These are phyloP conservation scores for Colletotrichum siamense DNA, from an alignment of 2,329 filamentous ascomycete species.

Conservation along the genomic window DNA sequence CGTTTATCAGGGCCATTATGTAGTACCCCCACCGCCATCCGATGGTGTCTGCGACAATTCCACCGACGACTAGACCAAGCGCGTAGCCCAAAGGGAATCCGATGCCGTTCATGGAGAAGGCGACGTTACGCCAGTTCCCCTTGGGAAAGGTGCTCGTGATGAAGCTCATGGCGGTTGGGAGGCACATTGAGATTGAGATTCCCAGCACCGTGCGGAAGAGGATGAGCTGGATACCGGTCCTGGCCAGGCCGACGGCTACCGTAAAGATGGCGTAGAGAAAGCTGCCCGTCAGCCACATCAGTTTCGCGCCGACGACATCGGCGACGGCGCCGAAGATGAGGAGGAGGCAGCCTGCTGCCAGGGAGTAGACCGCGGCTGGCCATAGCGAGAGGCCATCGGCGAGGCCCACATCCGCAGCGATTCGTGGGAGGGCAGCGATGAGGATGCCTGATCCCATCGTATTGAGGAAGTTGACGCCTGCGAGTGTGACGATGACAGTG, in stretches of 20 bases:
- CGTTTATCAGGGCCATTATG: conserved; percentile 39
- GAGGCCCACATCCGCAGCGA: conserved; percentile 39
- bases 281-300: conserved; percentile 38
- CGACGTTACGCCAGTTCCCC: conserved; percentile 42
- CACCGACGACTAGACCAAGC: conserved; percentile 53
- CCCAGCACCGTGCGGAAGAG: conserved; percentile 39
- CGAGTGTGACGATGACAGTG: conserved; percentile 35
- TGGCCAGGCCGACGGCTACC: conserved; percentile 35
- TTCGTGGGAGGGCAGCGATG: conserved; percentile 40
- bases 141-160: conserved; percentile 41
- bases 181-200: conserved; percentile 40
- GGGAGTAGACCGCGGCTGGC: conserved; percentile 34
- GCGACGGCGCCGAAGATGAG: conserved; percentile 42
- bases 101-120: conserved; percentile 49
- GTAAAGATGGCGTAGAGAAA: conserved; percentile 37
- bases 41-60: conserved; percentile 51
- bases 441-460: conserved; percentile 42
- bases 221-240: conserved; percentile 41
- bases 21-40: conserved; percentile 55
- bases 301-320: conserved; percentile 39
- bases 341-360: conserved; percentile 33
- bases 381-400: conserved; percentile 34
- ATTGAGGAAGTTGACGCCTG: conserved; percentile 39
- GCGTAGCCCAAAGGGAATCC: conserved; percentile 53
- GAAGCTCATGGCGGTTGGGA: conserved; percentile 41